Conservation (phyloP, 345 rosid species). For the Streptanthus diversifolius region DNA sequence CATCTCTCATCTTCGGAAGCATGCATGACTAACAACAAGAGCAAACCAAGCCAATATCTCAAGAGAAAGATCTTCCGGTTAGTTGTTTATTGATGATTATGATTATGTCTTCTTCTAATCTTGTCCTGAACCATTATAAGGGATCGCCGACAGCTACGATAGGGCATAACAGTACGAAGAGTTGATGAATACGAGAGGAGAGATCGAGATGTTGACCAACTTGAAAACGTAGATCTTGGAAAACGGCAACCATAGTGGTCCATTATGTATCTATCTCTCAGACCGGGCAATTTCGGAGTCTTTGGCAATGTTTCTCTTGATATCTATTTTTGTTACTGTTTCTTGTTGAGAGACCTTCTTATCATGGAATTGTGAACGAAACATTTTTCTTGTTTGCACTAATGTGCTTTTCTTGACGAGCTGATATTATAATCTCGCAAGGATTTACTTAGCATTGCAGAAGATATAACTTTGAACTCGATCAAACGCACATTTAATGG, state of each 20-base stretch:
- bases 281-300: slow-evolving; percentile 38
- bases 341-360: neutral
- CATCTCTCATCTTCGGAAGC: slow-evolving; percentile 14
- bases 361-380: neutral
- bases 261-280: slow-evolving; percentile 1
- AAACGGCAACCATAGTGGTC: neutral
- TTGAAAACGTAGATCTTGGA: neutral
- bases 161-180: neutral
- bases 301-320: slow-evolving; percentile 36
- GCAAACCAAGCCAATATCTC: slow-evolving; percentile 4
- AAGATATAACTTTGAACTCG: neutral
- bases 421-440: neutral
- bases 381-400: neutral
- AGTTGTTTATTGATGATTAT: slow-evolving; percentile 15
- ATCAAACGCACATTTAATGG: neutral
- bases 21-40: slow-evolving; percentile 19
- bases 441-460: neutral
- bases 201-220: slow-evolving; percentile 15
- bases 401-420: neutral
- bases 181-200: neutral
- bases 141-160: neutral
- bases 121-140: neutral
- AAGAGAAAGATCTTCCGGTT: slow-evolving; percentile 18
- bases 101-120: slow-evolving; percentile 12
- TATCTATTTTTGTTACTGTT: neutral